These are phyloP conservation scores for Ogataea hybrid DNA, from an alignment of 1,139 yeast species.

Conservation along the genomic window DNA sequence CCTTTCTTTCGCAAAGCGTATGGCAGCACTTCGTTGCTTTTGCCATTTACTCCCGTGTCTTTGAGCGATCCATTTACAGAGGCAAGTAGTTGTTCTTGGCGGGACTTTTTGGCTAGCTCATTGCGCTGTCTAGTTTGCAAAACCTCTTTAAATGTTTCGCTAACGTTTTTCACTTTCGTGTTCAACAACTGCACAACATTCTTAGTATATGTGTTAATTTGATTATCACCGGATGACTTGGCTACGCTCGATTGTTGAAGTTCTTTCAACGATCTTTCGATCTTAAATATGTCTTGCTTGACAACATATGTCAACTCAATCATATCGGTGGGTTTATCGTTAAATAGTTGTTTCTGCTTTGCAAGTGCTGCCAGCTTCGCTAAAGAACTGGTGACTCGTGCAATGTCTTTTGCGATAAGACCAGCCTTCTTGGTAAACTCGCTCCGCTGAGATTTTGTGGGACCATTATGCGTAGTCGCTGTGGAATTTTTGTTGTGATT, in stretches of 20 bases:
- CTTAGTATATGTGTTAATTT: conserved; percentile 69
- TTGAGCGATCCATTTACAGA: conserved; percentile 21
- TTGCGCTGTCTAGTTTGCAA: conserved; percentile 83
- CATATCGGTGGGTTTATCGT: conserved; percentile 91
- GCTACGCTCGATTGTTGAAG: conserved; percentile 48
- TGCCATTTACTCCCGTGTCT: conserved; percentile 4
- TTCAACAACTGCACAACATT: conserved; percentile 85
- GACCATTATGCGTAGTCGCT: conserved; percentile 27
- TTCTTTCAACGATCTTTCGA: conserved; percentile 73
- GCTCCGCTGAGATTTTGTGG: conserved; percentile 40
- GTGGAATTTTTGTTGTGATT: conserved; percentile 16
- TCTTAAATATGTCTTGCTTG: conserved; percentile 86
- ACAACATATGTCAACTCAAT: conserved; percentile 90
- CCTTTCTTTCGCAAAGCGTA: conserved; percentile 30
- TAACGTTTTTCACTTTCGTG: conserved; percentile 85
- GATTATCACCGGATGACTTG: conserved; percentile 43
- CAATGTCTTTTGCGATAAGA: conserved; percentile 82
- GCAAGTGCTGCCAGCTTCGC: conserved; percentile 78
- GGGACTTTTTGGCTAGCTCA: conserved; percentile 74
- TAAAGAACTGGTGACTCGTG: conserved; percentile 81
- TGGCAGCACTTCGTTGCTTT: conserved; percentile 20
- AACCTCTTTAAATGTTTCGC: conserved; percentile 88
- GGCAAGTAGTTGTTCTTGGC: conserved; percentile 77
- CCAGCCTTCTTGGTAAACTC: conserved; percentile 84
- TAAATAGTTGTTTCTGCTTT: conserved; percentile 87